Evolutionary conservation across 2,329 filamentous ascomycete species (phyloP).

Genomic region (Aspergillus ibericus): DNA sequence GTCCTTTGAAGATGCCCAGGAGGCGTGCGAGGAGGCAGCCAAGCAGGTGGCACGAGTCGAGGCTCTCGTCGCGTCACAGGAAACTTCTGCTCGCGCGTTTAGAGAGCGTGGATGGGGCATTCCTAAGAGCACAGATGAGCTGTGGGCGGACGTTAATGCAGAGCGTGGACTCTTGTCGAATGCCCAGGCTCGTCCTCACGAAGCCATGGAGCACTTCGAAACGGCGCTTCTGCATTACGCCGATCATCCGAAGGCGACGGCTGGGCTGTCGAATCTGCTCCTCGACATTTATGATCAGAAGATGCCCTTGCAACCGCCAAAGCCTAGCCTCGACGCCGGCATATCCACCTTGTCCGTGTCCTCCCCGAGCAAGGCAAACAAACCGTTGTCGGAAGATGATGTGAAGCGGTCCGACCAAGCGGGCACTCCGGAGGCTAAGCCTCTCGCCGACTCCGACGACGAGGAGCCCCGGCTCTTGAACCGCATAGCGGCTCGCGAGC

Average conservation of each 20-base stretch:
- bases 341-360: constrained; percentile 27
- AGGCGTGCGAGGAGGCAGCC: constrained; percentile 77
- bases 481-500: constrained; percentile 83
- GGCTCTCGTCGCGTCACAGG: constrained; percentile 61
- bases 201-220: constrained; percentile 77
- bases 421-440: neutral
- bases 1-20: constrained; percentile 75
- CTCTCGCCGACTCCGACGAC: constrained; percentile 15
- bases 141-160: constrained; percentile 79
- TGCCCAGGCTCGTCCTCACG: constrained; percentile 62
- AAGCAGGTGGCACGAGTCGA: constrained; percentile 74
- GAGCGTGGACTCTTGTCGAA: constrained; percentile 71
- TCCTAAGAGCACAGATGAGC: constrained; percentile 75
- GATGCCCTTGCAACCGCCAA: constrained; percentile 35
- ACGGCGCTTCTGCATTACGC: constrained; percentile 74
- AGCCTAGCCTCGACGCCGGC: constrained; percentile 30
- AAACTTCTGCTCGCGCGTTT: constrained; percentile 62
- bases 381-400: constrained; percentile 4
- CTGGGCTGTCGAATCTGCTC: constrained; percentile 80
- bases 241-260: constrained; percentile 76
- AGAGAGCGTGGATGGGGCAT: constrained; percentile 72
- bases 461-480: constrained; percentile 70
- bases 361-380: constrained; percentile 16
- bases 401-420: neutral
- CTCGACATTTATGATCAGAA: constrained; percentile 74